Percentiles rank a stretch among this genome's conserved stretches.
phyloP scores from a whole-genome alignment of 106 monocot species.

The Dendrobium huoshanense region DNA sequence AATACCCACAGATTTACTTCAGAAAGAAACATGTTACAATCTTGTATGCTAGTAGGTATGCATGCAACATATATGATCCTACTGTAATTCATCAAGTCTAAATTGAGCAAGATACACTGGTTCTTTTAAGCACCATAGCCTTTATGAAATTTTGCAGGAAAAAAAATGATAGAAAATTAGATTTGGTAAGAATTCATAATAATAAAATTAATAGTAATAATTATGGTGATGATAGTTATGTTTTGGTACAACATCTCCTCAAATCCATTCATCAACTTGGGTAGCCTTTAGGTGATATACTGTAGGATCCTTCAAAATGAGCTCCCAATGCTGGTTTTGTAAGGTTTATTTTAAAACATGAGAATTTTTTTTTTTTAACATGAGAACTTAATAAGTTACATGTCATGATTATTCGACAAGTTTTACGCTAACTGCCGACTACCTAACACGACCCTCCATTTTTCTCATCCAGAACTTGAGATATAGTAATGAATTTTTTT shows the following conservation, averaged over 20 bases:
- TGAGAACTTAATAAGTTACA: not conserved
- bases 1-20: not conserved
- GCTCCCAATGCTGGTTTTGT: not conserved
- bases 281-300: too few species aligned
- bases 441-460: too few species aligned
- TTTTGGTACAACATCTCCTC: not conserved
- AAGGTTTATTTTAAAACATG: not conserved
- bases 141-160: not conserved
- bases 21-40: not conserved
- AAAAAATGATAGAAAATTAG: not conserved
- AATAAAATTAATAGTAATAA: not conserved
- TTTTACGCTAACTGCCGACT: too few species aligned
- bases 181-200: not conserved
- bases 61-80: not conserved
- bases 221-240: not conserved
- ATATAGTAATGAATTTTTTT: too few species aligned
- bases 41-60: not conserved
- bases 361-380: not conserved
- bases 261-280: not conserved
- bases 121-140: not conserved
- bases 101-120: not conserved
- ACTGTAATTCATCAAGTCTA: not conserved
- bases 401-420: too few species aligned
- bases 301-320: not conserved
- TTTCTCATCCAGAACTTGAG: too few species aligned